phyloP scores from a whole-genome alignment of 129 eudicot species.

The Helianthus tuberosus region DNA sequence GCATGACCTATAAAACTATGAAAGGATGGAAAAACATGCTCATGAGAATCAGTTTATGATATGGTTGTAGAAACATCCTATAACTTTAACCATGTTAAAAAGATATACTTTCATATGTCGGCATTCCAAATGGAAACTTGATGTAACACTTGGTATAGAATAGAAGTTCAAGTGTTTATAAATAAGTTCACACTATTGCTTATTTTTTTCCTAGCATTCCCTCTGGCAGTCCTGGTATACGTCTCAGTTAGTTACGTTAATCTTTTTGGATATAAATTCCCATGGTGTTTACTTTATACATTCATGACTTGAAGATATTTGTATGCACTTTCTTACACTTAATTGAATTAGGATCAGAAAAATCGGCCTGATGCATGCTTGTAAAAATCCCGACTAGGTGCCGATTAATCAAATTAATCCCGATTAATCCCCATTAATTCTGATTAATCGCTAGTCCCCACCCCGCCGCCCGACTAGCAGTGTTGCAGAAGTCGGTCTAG shows the following conservation, averaged over 20 bases:
- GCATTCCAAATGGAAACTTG: background rate
- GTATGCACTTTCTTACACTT: constrained; percentile 17
- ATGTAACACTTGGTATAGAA: background rate
- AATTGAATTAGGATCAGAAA: background rate
- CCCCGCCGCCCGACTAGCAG: too few species aligned
- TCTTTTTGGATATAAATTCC: background rate
- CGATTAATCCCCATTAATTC: too few species aligned
- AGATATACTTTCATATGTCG: background rate
- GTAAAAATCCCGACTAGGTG: too few species aligned
- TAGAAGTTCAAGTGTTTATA: constrained; percentile 8
- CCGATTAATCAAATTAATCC: too few species aligned
- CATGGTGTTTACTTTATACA: background rate
- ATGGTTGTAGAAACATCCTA: background rate
- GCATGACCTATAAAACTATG: background rate
- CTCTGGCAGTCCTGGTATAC: background rate
- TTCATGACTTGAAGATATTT: background rate
- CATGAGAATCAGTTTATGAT: background rate
- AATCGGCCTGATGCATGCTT: too few species aligned
- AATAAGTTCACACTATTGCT: background rate
- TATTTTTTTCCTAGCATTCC: background rate
- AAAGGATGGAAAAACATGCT: constrained; percentile 6
- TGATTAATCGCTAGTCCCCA: too few species aligned
- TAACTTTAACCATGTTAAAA: background rate
- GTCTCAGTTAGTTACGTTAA: background rate
- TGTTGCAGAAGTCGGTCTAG: too few species aligned